phyloP scores from a whole-genome alignment of 2,329 filamentous ascomycete genomes.

The Fusarium sulawesiense region DNA sequence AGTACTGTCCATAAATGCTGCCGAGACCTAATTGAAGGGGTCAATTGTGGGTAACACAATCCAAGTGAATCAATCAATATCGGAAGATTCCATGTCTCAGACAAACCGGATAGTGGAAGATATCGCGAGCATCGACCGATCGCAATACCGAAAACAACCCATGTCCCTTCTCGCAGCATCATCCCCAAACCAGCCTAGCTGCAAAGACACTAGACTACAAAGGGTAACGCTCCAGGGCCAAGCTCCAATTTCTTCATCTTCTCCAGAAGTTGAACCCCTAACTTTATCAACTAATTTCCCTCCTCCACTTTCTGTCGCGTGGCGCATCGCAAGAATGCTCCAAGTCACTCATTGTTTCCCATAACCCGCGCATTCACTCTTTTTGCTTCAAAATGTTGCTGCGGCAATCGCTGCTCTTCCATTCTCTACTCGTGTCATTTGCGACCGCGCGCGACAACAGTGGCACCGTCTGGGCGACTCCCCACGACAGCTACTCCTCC shows the following conservation, averaged over 20 bases:
- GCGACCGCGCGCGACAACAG: conserved; percentile 6
- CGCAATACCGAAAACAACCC: conserved; percentile 9
- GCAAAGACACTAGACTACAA: background rate
- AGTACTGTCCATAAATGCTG: background rate
- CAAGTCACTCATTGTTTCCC: conserved; percentile 30
- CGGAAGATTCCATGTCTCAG: background rate
- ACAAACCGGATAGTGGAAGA: background rate
- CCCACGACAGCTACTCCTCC: conserved; percentile 68
- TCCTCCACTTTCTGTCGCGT: conserved; percentile 10
- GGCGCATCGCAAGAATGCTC: conserved; percentile 41
- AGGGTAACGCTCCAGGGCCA: conserved; percentile 3
- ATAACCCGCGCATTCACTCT: background rate
- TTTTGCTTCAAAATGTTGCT: conserved; percentile 19
- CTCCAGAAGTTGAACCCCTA: conserved; percentile 20
- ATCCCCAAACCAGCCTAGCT: conserved; percentile 24
- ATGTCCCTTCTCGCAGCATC: conserved; percentile 25
- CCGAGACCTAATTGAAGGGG: background rate
- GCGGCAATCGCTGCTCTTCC: conserved; percentile 15
- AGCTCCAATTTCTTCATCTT: background rate
- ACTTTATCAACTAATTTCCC: background rate
- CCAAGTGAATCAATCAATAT: background rate
- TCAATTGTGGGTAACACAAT: no score
- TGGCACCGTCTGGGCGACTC: conserved; percentile 56
- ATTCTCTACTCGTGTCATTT: conserved; percentile 21
- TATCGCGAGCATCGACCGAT: background rate